These are phyloP conservation scores for Purpureocillium lavendulum DNA, from an alignment of 2,329 filamentous ascomycete species.

Conservation along the genomic window DNA sequence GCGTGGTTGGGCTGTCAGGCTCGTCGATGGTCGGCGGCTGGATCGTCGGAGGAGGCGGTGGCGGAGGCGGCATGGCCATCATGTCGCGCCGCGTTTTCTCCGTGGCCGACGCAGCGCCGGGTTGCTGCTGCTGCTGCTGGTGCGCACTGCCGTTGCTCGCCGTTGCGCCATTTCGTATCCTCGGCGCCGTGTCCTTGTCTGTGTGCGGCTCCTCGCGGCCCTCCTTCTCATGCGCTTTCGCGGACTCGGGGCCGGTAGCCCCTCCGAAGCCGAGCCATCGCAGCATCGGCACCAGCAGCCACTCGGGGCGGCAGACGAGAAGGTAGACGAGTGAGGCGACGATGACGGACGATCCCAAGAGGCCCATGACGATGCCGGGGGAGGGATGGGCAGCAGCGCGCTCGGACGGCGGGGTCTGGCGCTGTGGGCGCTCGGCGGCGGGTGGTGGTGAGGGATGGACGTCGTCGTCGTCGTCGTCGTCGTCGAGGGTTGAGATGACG, in stretches of 20 bases:
- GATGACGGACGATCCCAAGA: constrained; percentile 54
- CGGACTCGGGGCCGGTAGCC: constrained; percentile 2
- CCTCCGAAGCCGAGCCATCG: constrained; percentile 12
- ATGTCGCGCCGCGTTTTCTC: constrained; percentile 15
- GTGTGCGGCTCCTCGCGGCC: background rate
- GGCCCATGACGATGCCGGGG: constrained; percentile 5
- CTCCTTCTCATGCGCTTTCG: background rate
- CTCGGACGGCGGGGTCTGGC: background rate
- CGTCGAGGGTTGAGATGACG: too few relatives aligned
- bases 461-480: too few relatives aligned
- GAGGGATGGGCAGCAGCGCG: constrained; percentile 33
- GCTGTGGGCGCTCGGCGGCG: too few relatives aligned
- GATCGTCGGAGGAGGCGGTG: constrained; percentile 20
- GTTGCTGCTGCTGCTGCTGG: background rate
- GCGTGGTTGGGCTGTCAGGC: constrained; percentile 38
- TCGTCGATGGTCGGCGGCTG: constrained; percentile 15
- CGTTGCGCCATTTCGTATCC: background rate
- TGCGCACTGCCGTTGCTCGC: background rate
- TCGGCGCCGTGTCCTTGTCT: constrained; percentile 1
- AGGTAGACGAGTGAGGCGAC: constrained; percentile 52
- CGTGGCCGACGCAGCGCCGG: background rate
- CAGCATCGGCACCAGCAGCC: constrained; percentile 27
- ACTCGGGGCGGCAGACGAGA: constrained; percentile 42
- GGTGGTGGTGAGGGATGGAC: too few relatives aligned
- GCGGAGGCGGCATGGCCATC: constrained; percentile 28